Evolutionary conservation across 2,329 filamentous ascomycete species (phyloP), one percentile per base, ranked within the genome.

Genomic region (Chrysoporthe cubensis): DNA sequence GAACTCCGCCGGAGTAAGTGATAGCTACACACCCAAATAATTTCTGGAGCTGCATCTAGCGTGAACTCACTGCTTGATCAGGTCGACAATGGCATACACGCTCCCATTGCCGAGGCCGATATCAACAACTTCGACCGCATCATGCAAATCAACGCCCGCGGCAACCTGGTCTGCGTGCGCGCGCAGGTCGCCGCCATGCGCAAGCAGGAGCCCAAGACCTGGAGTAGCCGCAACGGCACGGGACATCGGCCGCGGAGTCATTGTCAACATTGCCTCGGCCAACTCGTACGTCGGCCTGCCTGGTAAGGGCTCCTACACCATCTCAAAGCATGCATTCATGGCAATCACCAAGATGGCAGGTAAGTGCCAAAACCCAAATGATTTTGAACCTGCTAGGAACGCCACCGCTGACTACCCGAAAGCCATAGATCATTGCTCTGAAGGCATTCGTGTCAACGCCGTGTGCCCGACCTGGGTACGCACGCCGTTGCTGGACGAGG

Each of bases 141-240:
- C n/a, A 72, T 72, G 70, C 64, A 70, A 48, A 73, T 74, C 62
- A 74, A 73, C 40, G 61, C 69, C 18, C 68, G 68, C 13, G 70
- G 68, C 8, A 71, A 71, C 46, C 42, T 71, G n/a, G 0, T 73
- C 13, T 72, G 70, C 62, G 67, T 72, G 11, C 52, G 61, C 1
- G 69, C 71, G 0, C 65, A 70, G 46, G 54, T 69, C 2, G 62
- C 62, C 14, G 71, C 71, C 6, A 73, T 73, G 69, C 59, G 56
- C 16, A 70, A 70, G 62, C 71, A 71, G 54, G 65, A 66, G 26
- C 70, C 66, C 9, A 71, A 70, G 65, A 71, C 65, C 11, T 71
- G 65, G 68, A 67, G 18, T 8, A 71, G 71, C 62, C 66, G 71
- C 18, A 69, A 71, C 43, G 68, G 67, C 42, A 70, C 68, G 71